Conservation (phyloP, 1,284 basidiomycete species). For the Cryptococcus maquisensis region DNA sequence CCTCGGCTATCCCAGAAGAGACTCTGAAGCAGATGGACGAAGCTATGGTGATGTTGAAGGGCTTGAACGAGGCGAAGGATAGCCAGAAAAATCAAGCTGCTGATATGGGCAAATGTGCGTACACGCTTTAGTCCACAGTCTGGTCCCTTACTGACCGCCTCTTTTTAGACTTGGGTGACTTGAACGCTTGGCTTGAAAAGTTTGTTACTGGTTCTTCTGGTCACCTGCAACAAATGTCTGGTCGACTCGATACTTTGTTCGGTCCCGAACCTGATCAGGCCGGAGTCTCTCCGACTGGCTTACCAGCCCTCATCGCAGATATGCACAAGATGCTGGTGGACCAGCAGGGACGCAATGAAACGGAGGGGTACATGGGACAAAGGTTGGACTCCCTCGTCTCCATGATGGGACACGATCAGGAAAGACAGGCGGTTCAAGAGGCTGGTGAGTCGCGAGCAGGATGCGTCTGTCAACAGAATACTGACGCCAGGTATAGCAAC, state of each 20-base stretch:
- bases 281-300: constrained; percentile 8
- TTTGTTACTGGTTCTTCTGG: constrained; percentile 69
- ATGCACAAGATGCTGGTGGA: constrained; percentile 42
- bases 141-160: not conserved
- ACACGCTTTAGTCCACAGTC: not conserved
- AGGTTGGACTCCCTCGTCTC: constrained; percentile 38
- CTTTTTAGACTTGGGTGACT: constrained; percentile 46
- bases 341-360: constrained; percentile 29
- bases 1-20: constrained; percentile 8
- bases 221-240: constrained; percentile 62
- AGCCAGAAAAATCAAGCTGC: constrained; percentile 43
- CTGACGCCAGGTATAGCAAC: constrained; percentile 36
- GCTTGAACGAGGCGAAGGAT: constrained; percentile 32
- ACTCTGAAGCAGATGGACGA: constrained; percentile 32
- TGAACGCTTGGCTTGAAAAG: constrained; percentile 64
- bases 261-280: constrained; percentile 41
- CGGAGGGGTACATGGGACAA: constrained; percentile 29
- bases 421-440: constrained; percentile 29
- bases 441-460: constrained; percentile 15
- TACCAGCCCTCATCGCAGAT: constrained; percentile 33
- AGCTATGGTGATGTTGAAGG: constrained; percentile 32
- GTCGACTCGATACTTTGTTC: constrained; percentile 60
- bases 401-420: constrained; percentile 41
- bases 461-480: too few relatives aligned
- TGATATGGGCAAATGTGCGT: constrained; percentile 46